These are phyloP conservation scores for Orbilia blumenaviensis DNA, from an alignment of 2,329 filamentous ascomycete genomes.

Conservation along the genomic window DNA sequence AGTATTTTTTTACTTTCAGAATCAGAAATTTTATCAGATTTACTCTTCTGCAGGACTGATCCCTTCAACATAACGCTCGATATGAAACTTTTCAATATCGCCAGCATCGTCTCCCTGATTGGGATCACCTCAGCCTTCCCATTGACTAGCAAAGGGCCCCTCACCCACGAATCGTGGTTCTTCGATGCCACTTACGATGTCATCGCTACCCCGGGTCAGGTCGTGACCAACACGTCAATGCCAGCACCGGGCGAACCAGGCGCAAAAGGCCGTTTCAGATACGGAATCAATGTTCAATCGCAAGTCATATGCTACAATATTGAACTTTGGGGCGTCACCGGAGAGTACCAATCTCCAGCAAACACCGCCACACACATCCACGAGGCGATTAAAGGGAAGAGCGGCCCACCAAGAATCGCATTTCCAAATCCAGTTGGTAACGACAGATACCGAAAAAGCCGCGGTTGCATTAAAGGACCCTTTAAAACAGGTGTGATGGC, in stretches of 20 bases:
- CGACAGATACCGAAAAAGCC: slow-evolving; percentile 58
- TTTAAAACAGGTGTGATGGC: slow-evolving; percentile 62
- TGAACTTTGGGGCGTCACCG: slow-evolving; percentile 62
- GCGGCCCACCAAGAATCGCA: slow-evolving; percentile 66
- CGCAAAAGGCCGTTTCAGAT: slow-evolving; percentile 65
- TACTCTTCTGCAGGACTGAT: too few relatives aligned
- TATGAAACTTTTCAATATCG: neutral
- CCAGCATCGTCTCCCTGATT: neutral
- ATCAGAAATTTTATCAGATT: too few relatives aligned
- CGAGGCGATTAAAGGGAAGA: slow-evolving; percentile 63
- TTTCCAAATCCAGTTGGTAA: slow-evolving; percentile 64
- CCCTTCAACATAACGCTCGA: too few relatives aligned
- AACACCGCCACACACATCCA: slow-evolving; percentile 68
- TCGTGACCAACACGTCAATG: slow-evolving; percentile 13
- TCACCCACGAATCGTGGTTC: neutral
- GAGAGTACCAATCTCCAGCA: slow-evolving; percentile 66
- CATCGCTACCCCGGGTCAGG: slow-evolving; percentile 6
- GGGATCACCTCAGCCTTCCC: neutral
- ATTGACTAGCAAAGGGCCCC: neutral
- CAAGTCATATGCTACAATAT: slow-evolving; percentile 64
- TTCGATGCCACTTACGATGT: slow-evolving; percentile 19
- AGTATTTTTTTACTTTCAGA: too few relatives aligned
- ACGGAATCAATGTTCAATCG: slow-evolving; percentile 65
- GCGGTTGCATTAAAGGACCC: slow-evolving; percentile 58
- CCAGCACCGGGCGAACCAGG: slow-evolving; percentile 54